A percentile compares a stretch with the other conserved stretches of the same genome.
Evolutionary conservation across 306 rosid species (phyloP).

Genomic region (Parietaria judaica): DNA sequence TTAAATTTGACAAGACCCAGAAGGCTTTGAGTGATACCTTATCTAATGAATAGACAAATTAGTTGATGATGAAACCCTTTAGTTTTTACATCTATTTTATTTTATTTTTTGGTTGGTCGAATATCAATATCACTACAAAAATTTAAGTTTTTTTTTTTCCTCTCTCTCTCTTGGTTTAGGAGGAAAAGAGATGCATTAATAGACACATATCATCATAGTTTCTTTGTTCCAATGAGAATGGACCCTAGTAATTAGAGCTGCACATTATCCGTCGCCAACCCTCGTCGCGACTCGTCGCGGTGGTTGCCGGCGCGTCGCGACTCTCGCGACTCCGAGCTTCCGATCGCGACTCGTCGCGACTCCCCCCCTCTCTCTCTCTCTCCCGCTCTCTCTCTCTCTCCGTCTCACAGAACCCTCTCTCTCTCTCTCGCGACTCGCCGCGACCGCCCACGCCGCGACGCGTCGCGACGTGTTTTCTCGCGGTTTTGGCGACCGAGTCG

Average conservation of each 20-base stretch:
- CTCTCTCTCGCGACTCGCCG: too few species aligned
- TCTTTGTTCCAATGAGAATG: slow-evolving; percentile 19
- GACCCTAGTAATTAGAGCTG: slow-evolving; percentile 13
- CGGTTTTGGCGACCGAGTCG: too few species aligned
- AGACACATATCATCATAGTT: neutral
- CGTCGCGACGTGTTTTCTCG: too few species aligned
- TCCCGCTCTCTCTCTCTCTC: too few species aligned
- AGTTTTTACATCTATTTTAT: slow-evolving; percentile 1
- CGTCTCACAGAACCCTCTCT: too few species aligned
- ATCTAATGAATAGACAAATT: slow-evolving; percentile 10
- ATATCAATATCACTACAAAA: slow-evolving; percentile 15
- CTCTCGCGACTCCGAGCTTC: too few species aligned
- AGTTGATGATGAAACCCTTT: slow-evolving; percentile 10
- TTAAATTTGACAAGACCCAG: slow-evolving; percentile 15
- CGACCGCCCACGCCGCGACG: too few species aligned
- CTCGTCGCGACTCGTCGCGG: too few species aligned
- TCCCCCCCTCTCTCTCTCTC: too few species aligned
- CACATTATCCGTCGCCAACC: too few species aligned
- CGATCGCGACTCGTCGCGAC: too few species aligned
- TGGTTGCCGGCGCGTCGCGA: too few species aligned
- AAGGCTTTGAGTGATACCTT: slow-evolving; percentile 2
- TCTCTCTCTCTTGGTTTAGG: slow-evolving; percentile 3
- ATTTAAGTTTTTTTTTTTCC: slow-evolving; percentile 2
- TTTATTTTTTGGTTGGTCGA: slow-evolving; percentile 1
- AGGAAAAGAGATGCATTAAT: slow-evolving; percentile 13